Percentiles rank a stretch among this genome's conserved stretches.
Evolutionary conservation across 2,329 filamentous ascomycete genomes (phyloP).

Genomic region (Claviceps fusiformis): DNA sequence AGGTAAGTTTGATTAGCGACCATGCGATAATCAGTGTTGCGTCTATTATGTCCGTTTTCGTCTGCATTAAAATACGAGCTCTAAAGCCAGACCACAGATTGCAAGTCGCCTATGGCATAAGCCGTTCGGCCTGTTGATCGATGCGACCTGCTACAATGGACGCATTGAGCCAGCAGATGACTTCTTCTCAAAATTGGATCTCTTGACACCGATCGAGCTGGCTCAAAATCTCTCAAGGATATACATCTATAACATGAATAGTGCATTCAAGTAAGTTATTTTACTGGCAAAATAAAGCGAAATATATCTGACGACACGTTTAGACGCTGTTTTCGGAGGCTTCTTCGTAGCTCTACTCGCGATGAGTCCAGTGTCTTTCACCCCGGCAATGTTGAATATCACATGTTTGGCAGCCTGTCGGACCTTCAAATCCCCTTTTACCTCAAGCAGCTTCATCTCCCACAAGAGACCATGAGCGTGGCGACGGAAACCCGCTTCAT

Average conservation of each 20-base stretch:
- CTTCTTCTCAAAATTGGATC: slow-evolving; percentile 48
- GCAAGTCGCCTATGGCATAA: slow-evolving; percentile 57
- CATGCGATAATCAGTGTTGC: not conserved
- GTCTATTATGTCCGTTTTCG: not conserved
- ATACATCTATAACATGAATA: slow-evolving; percentile 65
- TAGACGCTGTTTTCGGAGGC: slow-evolving; percentile 49
- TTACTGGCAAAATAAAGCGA: too few relatives aligned
- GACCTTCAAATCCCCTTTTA: slow-evolving; percentile 55
- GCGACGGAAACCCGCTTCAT: slow-evolving; percentile 52
- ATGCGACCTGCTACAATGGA: slow-evolving; percentile 58
- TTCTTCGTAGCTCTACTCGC: slow-evolving; percentile 47
- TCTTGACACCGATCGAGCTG: slow-evolving; percentile 48
- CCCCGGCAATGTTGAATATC: slow-evolving; percentile 51
- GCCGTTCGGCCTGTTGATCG: slow-evolving; percentile 53
- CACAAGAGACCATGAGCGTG: slow-evolving; percentile 57
- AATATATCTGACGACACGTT: not conserved
- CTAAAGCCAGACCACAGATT: slow-evolving; percentile 29
- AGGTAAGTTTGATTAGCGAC: slow-evolving; percentile 26
- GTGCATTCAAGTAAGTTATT: slow-evolving; percentile 41
- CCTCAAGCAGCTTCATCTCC: slow-evolving; percentile 50
- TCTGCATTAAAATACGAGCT: not conserved
- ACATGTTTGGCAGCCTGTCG: slow-evolving; percentile 50
- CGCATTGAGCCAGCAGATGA: slow-evolving; percentile 53
- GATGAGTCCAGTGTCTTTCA: slow-evolving; percentile 48
- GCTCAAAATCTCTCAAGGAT: slow-evolving; percentile 44